Evolutionary conservation across 2,329 filamentous ascomycete genomes (phyloP).

Genomic region (Colletotrichum melonis): DNA sequence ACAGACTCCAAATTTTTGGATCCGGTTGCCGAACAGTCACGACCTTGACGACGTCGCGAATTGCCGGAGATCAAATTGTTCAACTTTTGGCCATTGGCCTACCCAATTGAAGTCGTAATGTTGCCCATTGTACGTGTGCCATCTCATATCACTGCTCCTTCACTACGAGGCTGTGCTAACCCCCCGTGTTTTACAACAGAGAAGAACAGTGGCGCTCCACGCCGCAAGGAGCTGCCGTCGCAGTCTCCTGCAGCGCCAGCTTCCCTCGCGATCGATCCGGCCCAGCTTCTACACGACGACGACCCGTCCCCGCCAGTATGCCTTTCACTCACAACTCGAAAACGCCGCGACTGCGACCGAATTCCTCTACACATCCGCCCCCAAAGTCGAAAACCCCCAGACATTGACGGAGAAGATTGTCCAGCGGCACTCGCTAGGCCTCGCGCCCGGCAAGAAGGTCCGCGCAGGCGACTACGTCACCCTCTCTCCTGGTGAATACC

Average conservation of each 20-base stretch:
- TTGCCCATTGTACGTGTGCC: constrained; percentile 31
- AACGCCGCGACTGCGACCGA: constrained; percentile 61
- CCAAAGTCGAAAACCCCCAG: constrained; percentile 64
- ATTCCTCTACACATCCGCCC: constrained; percentile 63
- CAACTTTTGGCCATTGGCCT: constrained; percentile 12
- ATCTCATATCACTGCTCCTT: not conserved
- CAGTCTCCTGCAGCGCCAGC: constrained; percentile 55
- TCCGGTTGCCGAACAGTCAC: not conserved
- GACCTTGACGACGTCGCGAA: constrained; percentile 20
- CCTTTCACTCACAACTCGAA: constrained; percentile 74
- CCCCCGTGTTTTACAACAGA: constrained; percentile 32
- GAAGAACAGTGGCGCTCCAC: constrained; percentile 43
- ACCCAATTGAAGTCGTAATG: not conserved
- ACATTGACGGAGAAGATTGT: constrained; percentile 95
- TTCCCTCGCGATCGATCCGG: constrained; percentile 16
- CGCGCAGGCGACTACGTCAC: constrained; percentile 86
- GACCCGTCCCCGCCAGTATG: constrained; percentile 54
- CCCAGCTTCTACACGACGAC: constrained; percentile 24
- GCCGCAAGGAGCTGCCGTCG: constrained; percentile 52
- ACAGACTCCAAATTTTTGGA: constrained; percentile 28
- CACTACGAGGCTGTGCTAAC: not conserved
- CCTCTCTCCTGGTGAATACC: constrained; percentile 63
- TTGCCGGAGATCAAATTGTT: not conserved
- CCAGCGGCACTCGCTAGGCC: constrained; percentile 81
- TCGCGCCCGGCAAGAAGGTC: constrained; percentile 80